These are phyloP conservation scores for Tephrocybe sp. DNA, from an alignment of 768 basidiomycete genomes.

Conservation along the genomic window DNA sequence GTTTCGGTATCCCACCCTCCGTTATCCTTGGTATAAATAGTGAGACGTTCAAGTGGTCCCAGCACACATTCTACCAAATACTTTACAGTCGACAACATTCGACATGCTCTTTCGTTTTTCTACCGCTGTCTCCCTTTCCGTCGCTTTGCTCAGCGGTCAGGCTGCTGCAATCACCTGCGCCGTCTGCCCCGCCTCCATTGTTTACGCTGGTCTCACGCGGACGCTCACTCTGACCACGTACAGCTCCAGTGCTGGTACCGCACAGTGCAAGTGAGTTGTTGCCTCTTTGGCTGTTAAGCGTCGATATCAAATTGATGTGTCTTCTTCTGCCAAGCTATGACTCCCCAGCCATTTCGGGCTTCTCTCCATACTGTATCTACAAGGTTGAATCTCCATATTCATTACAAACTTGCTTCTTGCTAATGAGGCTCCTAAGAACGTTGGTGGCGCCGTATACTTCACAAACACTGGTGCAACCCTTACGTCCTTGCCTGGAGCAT, in stretches of 20 bases:
- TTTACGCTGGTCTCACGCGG: conserved; percentile 7
- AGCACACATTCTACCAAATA: neutral
- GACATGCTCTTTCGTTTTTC: conserved; percentile 9
- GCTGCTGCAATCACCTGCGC: conserved; percentile 11
- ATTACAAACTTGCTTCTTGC: neutral
- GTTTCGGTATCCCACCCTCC: too few relatives aligned
- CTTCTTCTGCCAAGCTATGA: neutral
- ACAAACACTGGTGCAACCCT: conserved; percentile 16
- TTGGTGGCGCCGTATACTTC: conserved; percentile 6
- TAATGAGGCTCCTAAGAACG: neutral
- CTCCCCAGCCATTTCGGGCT: conserved; percentile 6
- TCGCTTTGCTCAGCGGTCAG: conserved; percentile 1
- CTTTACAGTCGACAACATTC: neutral
- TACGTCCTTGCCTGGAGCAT: conserved; percentile 9
- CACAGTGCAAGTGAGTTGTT: neutral
- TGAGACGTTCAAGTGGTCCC: too few relatives aligned
- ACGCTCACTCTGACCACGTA: conserved; percentile 12
- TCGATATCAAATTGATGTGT: too few relatives aligned
- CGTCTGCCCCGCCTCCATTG: conserved; percentile 11
- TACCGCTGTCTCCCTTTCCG: neutral
- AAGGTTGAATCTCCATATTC: neutral
- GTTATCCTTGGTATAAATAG: too few relatives aligned
- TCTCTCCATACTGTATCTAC: conserved; percentile 7
- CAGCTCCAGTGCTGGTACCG: neutral
- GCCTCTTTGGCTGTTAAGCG: too few relatives aligned